Conservation (phyloP, 2,329 filamentous ascomycete species). For the Ceratocystis eucalypticola region DNA sequence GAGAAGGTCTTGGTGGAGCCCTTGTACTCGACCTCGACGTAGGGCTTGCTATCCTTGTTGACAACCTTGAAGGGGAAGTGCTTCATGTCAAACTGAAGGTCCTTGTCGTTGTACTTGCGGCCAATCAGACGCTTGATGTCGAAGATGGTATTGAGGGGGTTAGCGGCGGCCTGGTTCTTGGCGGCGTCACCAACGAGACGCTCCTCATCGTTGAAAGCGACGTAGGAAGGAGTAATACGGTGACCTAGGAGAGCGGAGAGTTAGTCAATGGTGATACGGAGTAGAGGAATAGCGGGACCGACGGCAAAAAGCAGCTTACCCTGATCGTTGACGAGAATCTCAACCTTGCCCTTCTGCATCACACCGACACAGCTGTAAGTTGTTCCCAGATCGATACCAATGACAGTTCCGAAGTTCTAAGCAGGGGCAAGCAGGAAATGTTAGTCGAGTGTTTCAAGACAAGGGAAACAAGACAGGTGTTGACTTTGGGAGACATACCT, state of each 20-base stretch:
- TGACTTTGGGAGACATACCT: conserved; percentile 26
- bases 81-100: conserved; percentile 88
- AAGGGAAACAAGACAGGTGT: not conserved
- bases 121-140: conserved; percentile 80
- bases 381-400: conserved; percentile 89
- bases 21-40: conserved; percentile 60
- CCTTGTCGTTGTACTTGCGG: conserved; percentile 69
- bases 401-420: conserved; percentile 66
- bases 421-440: not conserved
- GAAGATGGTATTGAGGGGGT: conserved; percentile 63
- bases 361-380: conserved; percentile 86
- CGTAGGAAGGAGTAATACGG: conserved; percentile 89
- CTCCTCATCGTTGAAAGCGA: conserved; percentile 94
- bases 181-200: conserved; percentile 93
- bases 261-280: not conserved
- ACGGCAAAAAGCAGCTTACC: conserved; percentile 21
- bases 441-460: not conserved
- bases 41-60: conserved; percentile 79
- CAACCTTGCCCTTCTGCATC: conserved; percentile 89
- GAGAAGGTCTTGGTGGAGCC: conserved; percentile 58
- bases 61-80: conserved; percentile 95
- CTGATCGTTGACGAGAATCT: conserved; percentile 93
- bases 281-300: not conserved
- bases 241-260: conserved; percentile 41
- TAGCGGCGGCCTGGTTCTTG: conserved; percentile 83